Evolutionary conservation across 768 basidiomycete species (phyloP), one percentile per base, ranked within the genome.

Genomic region (Lactifluus subvellereus): DNA sequence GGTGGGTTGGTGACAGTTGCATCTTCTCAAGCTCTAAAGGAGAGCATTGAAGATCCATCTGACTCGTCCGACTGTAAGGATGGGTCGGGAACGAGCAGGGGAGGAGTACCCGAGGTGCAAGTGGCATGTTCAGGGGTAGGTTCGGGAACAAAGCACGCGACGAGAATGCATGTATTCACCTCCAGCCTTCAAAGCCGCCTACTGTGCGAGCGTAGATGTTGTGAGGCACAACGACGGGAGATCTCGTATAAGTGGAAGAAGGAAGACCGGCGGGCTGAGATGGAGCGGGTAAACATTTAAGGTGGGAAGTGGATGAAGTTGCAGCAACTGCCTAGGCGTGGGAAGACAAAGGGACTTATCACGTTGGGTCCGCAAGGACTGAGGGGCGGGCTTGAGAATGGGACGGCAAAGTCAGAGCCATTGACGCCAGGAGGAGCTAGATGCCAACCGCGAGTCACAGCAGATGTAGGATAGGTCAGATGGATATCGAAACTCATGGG

Each of bases 221-320:
- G 37, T 86, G 86, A 27, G 81, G 70, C 67, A 90, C 87, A 70
- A 84, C 77, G 71, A 93, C 88, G 62, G 90, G 89, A 4, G 87
- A 83, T 61, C 91, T 87, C 77, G 92, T 90, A 75, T 93, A 93
- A 9, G 76, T 71, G 42, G 76, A 69, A 38, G 79, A 65, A 4
- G 77, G 77, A 22, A 22, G 22, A 22, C 22, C 22, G 22, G 71
- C 80, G 73, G 16, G 80, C 79, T 38, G 71, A 69, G 71, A 78
- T 76, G 60, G 74, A 75, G 58, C 74, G 72, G 37, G 75, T 70
- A 65, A 78, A 71, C 30, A 68, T 59, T 16, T 73, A 69, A 35
- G 72, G 75, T 5, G 83, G 71, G 33, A 86, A 74, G 66, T 82
- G 84, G 73, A 88, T 77, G 59, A 22, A 60, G 53, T 68, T 66